phyloP scores from a whole-genome alignment of 108 stramenopile genomes.

The Cylindrotheca closterium region DNA sequence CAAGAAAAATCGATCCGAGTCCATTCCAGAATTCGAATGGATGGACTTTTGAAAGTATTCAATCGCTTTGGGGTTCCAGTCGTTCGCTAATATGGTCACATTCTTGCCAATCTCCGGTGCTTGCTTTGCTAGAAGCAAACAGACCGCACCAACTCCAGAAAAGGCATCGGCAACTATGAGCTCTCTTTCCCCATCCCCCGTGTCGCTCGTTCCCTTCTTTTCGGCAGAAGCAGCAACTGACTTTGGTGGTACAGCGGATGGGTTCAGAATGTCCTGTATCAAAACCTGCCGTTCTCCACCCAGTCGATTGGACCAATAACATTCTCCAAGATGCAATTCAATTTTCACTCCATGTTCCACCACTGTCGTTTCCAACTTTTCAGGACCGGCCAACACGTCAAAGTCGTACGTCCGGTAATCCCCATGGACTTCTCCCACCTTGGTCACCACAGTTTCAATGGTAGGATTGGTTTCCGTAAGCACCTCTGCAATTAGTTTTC shows the following conservation, averaged over 20 bases:
- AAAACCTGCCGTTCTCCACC: conserved; percentile 86
- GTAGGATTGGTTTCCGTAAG: conserved; percentile 78
- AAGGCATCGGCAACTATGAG: conserved; percentile 87
- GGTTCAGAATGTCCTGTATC: conserved; percentile 42
- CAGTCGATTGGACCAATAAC: conserved; percentile 95
- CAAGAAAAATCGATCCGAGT: conserved; percentile 22
- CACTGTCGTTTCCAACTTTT: conserved; percentile 53
- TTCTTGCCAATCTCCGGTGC: conserved; percentile 25
- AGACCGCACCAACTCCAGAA: conserved; percentile 96
- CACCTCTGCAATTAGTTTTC: conserved; percentile 86
- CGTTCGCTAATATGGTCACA: conserved; percentile 80
- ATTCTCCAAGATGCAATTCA: conserved; percentile 85
- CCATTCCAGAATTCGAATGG: conserved; percentile 21
- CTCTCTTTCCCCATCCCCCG: not conserved
- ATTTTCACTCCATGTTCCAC: conserved; percentile 79
- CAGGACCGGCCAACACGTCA: conserved; percentile 77
- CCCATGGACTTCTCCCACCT: conserved; percentile 90
- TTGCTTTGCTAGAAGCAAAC: conserved; percentile 65
- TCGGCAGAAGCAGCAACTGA: not conserved
- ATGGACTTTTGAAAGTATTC: conserved; percentile 31
- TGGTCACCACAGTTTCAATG: conserved; percentile 92
- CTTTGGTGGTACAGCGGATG: not conserved
- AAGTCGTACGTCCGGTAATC: conserved; percentile 91
- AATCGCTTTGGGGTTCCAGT: conserved; percentile 84
- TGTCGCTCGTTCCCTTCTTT: not conserved